Base-by-base conservation (phyloP, 2,329 filamentous ascomycete species). In the Eurotiales sp. region DNA sequence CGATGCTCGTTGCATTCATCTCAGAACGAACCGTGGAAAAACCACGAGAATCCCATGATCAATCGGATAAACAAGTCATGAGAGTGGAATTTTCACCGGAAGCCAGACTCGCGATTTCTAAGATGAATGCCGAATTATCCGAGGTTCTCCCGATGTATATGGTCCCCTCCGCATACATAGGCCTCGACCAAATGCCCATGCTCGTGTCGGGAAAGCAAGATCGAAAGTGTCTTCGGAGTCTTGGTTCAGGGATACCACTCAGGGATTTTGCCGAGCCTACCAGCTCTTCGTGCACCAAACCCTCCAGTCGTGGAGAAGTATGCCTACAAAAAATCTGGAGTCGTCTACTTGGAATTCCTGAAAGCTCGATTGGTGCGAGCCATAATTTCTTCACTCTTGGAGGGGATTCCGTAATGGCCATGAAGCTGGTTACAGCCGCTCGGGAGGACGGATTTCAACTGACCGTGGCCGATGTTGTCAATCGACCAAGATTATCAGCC, bases 401-500 rank as follows among this genome's bases (percentile, higher is more conserved):
- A 12, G 43, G 43, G 14, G 43, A 46, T 22, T 46, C 43, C 2
- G 42, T 62, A 22, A 55, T 46, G 15, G 58, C 56, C 8, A 60
- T 61, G 54, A 51, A 52, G 32, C 52, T 61, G 8, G 55, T 55
- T 12, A 44, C 58, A n/a, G 23, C 30, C 11, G 56, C 58, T 11
- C 36, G 52, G 41, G 40, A 34, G n/a, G 36, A 44, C 42, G 49
- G 49, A 1, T 12, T 55, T 4, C 51, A 39, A 12, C 36, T 61
- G 10, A 59, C 53, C n/a, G 56, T 58, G 5, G 46, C 52, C 8
- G 34, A 55, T 7, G 54, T 62, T 14, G 60, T 62, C 8, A 37
- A 50, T 27, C 23, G 5, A 32, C 47, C 47, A n/a, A 21, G 15
- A 3, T 29, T 50, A 5, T 29, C 25, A 4, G 37, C 43, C n/a